phyloP scores from a whole-genome alignment of 2,329 filamentous ascomycete genomes.

The Dothistroma septosporum region DNA sequence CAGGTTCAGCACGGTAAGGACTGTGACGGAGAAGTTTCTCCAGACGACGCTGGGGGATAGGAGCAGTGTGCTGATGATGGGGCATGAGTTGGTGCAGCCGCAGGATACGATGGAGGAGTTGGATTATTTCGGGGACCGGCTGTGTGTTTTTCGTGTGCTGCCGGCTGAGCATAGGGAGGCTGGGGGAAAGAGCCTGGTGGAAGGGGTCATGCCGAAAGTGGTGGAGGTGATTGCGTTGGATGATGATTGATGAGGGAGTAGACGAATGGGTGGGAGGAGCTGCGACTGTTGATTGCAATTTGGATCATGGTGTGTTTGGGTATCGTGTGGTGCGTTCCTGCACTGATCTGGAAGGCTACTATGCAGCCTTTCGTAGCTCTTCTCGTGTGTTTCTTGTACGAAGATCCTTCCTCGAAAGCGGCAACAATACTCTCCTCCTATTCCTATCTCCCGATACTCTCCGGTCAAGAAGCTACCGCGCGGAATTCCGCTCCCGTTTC shows the following conservation, averaged over 20 bases:
- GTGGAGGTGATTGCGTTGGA: slow-evolving; percentile 22
- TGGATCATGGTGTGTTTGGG: background rate
- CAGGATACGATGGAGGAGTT: slow-evolving; percentile 26
- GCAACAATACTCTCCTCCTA: background rate
- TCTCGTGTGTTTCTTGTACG: background rate
- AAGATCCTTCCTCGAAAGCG: background rate
- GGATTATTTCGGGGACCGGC: slow-evolving; percentile 31
- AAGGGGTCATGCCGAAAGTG: slow-evolving; percentile 16
- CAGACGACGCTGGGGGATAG: slow-evolving; percentile 15
- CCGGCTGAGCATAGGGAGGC: slow-evolving; percentile 3
- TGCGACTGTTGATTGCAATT: background rate
- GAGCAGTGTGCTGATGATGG: slow-evolving; percentile 25
- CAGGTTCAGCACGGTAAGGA: slow-evolving; percentile 30
- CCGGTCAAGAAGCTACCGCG: no score
- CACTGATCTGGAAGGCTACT: background rate
- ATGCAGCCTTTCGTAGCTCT: background rate
- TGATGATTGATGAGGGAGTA: slow-evolving; percentile 3
- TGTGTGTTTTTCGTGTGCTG: slow-evolving; percentile 30
- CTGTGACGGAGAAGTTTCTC: slow-evolving; percentile 24
- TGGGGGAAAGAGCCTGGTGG: slow-evolving; percentile 16
- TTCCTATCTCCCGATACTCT: no score
- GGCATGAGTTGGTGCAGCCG: slow-evolving; percentile 21
- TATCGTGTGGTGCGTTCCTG: background rate
- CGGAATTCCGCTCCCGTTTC: no score
- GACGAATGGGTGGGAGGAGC: background rate